Evolutionary conservation across 768 basidiomycete species (phyloP), one percentile per base, ranked within the genome.

Genomic region (Amanita polypyramis): DNA sequence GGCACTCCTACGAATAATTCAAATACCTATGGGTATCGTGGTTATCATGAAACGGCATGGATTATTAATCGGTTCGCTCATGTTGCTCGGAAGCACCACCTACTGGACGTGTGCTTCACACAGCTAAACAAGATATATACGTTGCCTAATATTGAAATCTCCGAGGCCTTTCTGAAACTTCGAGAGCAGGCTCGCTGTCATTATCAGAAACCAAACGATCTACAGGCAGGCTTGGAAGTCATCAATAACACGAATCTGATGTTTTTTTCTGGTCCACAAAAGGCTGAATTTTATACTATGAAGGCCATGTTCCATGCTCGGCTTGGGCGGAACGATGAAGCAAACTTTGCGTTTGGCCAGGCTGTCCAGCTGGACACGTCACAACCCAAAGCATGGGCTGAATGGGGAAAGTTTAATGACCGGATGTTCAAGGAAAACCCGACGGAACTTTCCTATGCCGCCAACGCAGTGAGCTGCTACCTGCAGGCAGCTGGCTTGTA

Each of bases 51-150:
- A 69, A 98, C 93, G 0, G 96, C 96, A 5, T 99, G 96, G 96
- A 98, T 96, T 60, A 97, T 98, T 70, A 99, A 99, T 62, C 85
- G 96, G 12, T 98, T 99, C 60, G 96, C 96, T 7, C 95, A 99
- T 65, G 93, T 97, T 47, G 96, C 96, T 17, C 77, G 96, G 50
- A 95, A 98, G 65, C 96, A 99, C 59, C 88, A 94, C 52, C 75
- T 99, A 5, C 74, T 94, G 38, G 96, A 99, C 41, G 96, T 96
- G 34, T 98, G 96, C 70, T 91, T 90, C 67, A 88, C 77, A 4
- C 87, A 88, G 1, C 73, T 99, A 58, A 93, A 86, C 63, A 97
- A 93, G 68, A 99, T 99, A 54, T 99, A 99, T 65, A 94, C 92
- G 0, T 72, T 99, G 15, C 96, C 96, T 17, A 99, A 99, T 62